Base-by-base conservation (phyloP, 768 basidiomycete genomes). In the Leccinum arenicola region DNA sequence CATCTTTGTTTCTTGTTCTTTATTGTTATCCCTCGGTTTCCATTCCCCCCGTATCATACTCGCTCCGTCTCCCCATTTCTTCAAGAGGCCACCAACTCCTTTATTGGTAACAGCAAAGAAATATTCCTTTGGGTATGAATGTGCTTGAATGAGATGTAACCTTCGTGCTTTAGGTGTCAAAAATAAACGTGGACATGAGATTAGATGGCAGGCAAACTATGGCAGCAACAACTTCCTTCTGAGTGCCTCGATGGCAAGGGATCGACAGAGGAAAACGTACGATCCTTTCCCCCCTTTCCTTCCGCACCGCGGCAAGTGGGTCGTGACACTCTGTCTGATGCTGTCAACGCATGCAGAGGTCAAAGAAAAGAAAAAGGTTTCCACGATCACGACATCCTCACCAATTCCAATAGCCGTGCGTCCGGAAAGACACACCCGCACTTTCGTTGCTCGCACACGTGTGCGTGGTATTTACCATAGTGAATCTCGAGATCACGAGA, bases 91-190 rank as follows among this genome's bases (percentile, higher is more conserved):
- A 12, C 91, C 92, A 12, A 94, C 84, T 21, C 94, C 94, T 69
- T 91, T 93, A 74, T 95, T 95, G 15, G 91, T 94, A 19, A 96
- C 88, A 19, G 89, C 84, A 70, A 95, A 96, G 74, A 93, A 95
- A 72, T 88, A 96, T 67, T 94, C 84, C 68, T 91, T 91, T 5
- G 93, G 93, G 68, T 88, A 96, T 53, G 80, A 84, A 66, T 96
- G 94, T 14, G 79, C 83, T 65, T 87, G 80, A 50, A 95, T 91
- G 54, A 96, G 81, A 75, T 95, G 94, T 48, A 90, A 77, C 23
- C 94, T 77, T 17, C 94, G 81, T 15, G 83, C 74, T 72, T 90
- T 93, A 1, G 93, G 94, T 1, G 83, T 87, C 8, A 74, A 68
- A 70, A 94, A 95, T 11, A 78, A 65, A 55, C 83, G 80, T 43